phyloP scores from a whole-genome alignment of 2,329 filamentous ascomycete species.

The Grosmannia huntii region DNA sequence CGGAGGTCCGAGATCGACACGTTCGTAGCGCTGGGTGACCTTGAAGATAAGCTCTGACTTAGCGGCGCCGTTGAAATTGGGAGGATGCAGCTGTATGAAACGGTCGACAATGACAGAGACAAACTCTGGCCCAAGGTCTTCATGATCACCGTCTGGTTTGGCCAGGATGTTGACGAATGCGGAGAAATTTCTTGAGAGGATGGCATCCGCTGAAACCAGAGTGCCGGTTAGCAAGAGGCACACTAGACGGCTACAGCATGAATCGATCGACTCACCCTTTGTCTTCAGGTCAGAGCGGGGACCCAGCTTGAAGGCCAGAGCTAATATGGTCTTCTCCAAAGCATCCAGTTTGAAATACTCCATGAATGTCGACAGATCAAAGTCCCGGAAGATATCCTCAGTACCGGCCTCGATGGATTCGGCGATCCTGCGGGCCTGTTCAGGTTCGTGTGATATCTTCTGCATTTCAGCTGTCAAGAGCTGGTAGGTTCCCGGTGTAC shows the following conservation, averaged over 20 bases:
- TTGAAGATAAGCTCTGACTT: conserved; percentile 58
- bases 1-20: conserved; percentile 51
- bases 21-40: conserved; percentile 55
- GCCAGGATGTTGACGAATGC: conserved; percentile 69
- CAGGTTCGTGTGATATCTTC: conserved; percentile 67
- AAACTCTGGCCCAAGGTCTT: conserved; percentile 55
- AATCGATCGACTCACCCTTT: conserved; percentile 54
- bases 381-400: conserved; percentile 88
- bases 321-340: conserved; percentile 74
- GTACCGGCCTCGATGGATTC: conserved; percentile 85
- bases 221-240: conserved; percentile 23
- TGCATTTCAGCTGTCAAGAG: conserved; percentile 73
- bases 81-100: conserved; percentile 75
- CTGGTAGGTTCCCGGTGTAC: conserved; percentile 71
- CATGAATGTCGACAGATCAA: conserved; percentile 90
- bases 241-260: conserved; percentile 2
- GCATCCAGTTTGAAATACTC: conserved; percentile 92
- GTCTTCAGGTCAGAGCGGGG: conserved; percentile 69
- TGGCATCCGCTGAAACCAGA: conserved; percentile 59
- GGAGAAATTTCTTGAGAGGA: conserved; percentile 66
- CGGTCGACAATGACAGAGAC: conserved; percentile 73
- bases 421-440: conserved; percentile 82
- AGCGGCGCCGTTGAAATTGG: conserved; percentile 67
- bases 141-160: conserved; percentile 48
- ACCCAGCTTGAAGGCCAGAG: conserved; percentile 77